Evolutionary conservation across 106 monocot genomes (phyloP).

Genomic region (Dactylorhiza incarnata): DNA sequence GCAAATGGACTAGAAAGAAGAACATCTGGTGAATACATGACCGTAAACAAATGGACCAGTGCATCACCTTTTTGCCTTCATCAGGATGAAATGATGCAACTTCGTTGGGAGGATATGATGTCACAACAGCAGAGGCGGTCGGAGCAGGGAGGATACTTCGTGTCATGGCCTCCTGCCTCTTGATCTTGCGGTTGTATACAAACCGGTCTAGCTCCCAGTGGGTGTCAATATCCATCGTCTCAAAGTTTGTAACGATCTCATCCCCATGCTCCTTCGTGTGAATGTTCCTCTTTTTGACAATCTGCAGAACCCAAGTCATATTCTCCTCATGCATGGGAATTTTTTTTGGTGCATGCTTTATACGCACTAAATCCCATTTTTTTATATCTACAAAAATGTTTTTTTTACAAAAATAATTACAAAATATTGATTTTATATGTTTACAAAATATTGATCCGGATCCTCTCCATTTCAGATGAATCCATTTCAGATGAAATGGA

Average conservation of each 20-base stretch:
- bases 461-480: too few species aligned
- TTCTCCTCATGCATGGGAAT: constrained; percentile 75
- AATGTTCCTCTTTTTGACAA: constrained; percentile 59
- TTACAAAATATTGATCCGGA: too few species aligned
- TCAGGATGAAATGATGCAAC: too few species aligned
- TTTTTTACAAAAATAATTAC: too few species aligned
- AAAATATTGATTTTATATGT: too few species aligned
- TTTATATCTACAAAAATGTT: too few species aligned
- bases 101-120: neutral
- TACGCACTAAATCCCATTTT: too few species aligned
- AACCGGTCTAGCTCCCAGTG: constrained; percentile 88
- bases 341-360: too few species aligned
- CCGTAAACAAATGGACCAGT: neutral
- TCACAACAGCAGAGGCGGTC: neutral
- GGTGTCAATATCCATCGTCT: constrained; percentile 68
- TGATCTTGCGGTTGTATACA: constrained; percentile 48
- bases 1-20: neutral
- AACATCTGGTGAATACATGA: too few species aligned
- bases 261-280: constrained; percentile 35
- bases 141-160: neutral
- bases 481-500: too few species aligned
- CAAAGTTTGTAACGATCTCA: constrained; percentile 83
- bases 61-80: constrained; percentile 11
- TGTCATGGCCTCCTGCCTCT: constrained; percentile 30
- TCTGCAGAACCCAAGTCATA: constrained; percentile 57